Evolutionary conservation across 306 rosid genomes (phyloP), one percentile per base, ranked within the genome.

Genomic region (Senna siamea): DNA sequence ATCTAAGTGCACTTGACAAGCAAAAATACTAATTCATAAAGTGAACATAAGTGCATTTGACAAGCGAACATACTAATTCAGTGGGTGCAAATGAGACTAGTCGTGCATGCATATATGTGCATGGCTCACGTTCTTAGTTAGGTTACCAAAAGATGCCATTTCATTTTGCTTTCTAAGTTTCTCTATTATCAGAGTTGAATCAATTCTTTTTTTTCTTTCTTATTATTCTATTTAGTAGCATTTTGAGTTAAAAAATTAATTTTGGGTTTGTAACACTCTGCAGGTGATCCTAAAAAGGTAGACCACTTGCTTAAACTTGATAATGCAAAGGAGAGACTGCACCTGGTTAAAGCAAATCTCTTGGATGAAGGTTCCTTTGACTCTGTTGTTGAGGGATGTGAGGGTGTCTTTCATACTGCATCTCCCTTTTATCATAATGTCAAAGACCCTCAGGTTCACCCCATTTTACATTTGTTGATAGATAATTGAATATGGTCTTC

Each of bases 281-380:
- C 30, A 62, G 68, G 5, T 38, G 68, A 62, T 38, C 8, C 50
- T 17, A 10, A 46, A 62, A 62, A 62, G 68, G n/a, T 62, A 19
- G 48, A 62, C 44, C 68, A 62, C 5, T 62, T 62, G 28, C 48
- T 37, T 19, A 37, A 62, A 44, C 50, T 62, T 62, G 50, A 62
- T 17, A 48, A 48, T 1, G 67, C 48, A 61, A 61, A 61, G 28
- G 68, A 62, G 50, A 38, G 68, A 62, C 5, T 62, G 30, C n/a
- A 13, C 4, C 68, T 38, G n/a, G 4, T 62, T 17, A 62, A 62
- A 62, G 68, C 50, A 8, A 23, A 62, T 37, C 68, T 62, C 48
- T 7, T 17, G 68, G 68, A 62, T 12, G 68, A 62, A 9, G 68
- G 68, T 62, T 62, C 68, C 30, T 62, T 62, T 62, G 68, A 62